These are phyloP conservation scores for Porcisia deanei DNA, from an alignment of 208 protist species.

Conservation along the genomic window DNA sequence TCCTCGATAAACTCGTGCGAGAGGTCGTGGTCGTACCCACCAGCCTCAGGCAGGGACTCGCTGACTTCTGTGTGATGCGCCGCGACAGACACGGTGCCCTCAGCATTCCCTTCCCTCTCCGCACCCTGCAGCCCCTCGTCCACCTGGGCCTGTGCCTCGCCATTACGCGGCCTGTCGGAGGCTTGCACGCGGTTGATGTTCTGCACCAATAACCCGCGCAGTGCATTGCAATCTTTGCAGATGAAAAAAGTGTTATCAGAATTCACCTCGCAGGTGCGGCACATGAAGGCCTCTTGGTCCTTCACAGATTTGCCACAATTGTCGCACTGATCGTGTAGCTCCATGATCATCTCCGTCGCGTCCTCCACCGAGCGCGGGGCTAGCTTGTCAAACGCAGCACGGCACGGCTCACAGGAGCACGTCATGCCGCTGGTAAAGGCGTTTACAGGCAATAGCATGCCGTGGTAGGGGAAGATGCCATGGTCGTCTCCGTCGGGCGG, in stretches of 20 bases:
- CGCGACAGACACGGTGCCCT: not conserved
- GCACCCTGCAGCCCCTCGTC: not conserved
- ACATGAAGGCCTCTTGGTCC: constrained; percentile 70
- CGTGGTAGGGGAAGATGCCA: constrained; percentile 65
- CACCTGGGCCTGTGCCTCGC: not conserved
- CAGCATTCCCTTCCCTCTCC: not conserved
- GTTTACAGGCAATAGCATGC: constrained; percentile 70
- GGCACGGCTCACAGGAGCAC: constrained; percentile 66
- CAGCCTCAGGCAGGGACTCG: not conserved
- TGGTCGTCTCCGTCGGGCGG: not conserved
- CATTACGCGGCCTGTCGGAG: not conserved
- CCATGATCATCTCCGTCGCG: constrained; percentile 70
- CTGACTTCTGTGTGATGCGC: not conserved
- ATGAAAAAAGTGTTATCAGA: constrained; percentile 59
- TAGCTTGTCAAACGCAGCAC: constrained; percentile 60
- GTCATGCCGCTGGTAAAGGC: constrained; percentile 66
- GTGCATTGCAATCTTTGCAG: constrained; percentile 66
- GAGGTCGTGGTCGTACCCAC: constrained; percentile 61
- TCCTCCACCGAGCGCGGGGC: constrained; percentile 58
- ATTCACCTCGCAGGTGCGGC: constrained; percentile 80
- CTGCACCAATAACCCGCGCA: constrained; percentile 38
- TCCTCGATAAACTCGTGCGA: constrained; percentile 83
- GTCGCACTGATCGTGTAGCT: constrained; percentile 73
- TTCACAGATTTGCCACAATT: constrained; percentile 57
- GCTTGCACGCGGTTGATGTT: constrained; percentile 9